Base-by-base conservation (phyloP, 345 rosid species). In the Eucalyptus paniculata region DNA sequence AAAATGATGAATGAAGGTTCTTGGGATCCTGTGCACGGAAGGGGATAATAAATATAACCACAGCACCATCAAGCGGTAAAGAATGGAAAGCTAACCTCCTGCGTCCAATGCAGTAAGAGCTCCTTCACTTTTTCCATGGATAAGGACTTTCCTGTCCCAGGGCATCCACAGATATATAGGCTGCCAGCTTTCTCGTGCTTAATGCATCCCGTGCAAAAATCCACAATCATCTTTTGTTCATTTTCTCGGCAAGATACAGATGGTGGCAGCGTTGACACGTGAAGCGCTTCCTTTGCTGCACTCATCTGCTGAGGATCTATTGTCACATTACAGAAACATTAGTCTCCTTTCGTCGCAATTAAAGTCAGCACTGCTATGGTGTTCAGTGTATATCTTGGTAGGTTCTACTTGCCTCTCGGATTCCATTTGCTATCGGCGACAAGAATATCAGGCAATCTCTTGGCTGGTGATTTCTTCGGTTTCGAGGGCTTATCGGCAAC, bases 121-220 rank as follows among this genome's bases (percentile, higher is more conserved):
- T 91, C 93, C 87, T 93, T 94, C 51, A 97, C 95, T 93, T 92
- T 96, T 89, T 94, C 97, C 96, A 96, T 94, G 4, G 98, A 96
- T 88, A 97, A 86, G 1, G 99, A 94, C 90, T 97, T 97, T 9
- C 99, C 99, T 2, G 99, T 97, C 89, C 99, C 99, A 1, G 99
- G 99, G 34, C 96, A 95, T 49, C 99, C 99, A 88, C 97, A 95
- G 62, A 94, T 91, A 42, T 97, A 97, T 89, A 96, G 94, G 89
- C 99, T 96, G 88, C 97, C 96, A 47, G 97, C 95, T 91, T 95
- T 96, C 90, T 92, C 94, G 2, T 94, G 93, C 91, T 94, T 89
- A 24, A 97, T 86, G 42, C 95, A 92, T 54, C 87, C 91, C 93
- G 92, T 95, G 23, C 97, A 97, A 90, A 97, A 97, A 88, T 97